These are phyloP conservation scores for Hydrangea macrophylla DNA, from an alignment of 148 eudicot genomes.

Conservation along the genomic window DNA sequence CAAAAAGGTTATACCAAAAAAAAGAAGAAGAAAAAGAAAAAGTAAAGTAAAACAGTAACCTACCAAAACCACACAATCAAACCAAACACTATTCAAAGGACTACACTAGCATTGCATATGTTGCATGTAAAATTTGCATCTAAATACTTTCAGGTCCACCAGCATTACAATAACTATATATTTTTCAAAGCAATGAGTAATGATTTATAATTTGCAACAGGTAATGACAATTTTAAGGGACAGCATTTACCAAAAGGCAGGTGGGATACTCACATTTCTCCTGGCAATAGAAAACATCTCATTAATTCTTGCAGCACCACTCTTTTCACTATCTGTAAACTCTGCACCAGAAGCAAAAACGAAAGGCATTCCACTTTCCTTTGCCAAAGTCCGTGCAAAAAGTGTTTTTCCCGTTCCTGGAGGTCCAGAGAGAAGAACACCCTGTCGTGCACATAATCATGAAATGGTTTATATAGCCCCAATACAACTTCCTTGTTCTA, in stretches of 20 bases:
- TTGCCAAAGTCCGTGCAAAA: conserved; percentile 82
- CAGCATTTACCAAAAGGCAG: neutral
- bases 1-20: neutral
- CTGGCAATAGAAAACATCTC: conserved; percentile 78
- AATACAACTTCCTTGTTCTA: neutral
- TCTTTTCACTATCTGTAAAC: conserved; percentile 90
- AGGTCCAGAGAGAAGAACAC: conserved; percentile 89
- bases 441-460: conserved; percentile 39
- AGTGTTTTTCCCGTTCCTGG: conserved; percentile 98
- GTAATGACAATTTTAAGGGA: neutral
- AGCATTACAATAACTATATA: neutral
- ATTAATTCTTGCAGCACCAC: conserved; percentile 85
- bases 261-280: conserved; percentile 64
- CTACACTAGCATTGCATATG: neutral
- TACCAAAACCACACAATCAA: too few species aligned
- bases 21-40: neutral
- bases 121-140: neutral
- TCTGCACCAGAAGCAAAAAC: conserved; percentile 98
- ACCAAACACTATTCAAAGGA: too few species aligned
- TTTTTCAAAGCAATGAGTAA: neutral
- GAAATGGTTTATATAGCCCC: neutral
- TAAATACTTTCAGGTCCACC: neutral
- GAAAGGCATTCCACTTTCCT: conserved; percentile 91
- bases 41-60: too few species aligned
- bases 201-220: neutral